phyloP scores from a whole-genome alignment of 495 filamentous ascomycete species.

The Elaphomyces granulatus region DNA sequence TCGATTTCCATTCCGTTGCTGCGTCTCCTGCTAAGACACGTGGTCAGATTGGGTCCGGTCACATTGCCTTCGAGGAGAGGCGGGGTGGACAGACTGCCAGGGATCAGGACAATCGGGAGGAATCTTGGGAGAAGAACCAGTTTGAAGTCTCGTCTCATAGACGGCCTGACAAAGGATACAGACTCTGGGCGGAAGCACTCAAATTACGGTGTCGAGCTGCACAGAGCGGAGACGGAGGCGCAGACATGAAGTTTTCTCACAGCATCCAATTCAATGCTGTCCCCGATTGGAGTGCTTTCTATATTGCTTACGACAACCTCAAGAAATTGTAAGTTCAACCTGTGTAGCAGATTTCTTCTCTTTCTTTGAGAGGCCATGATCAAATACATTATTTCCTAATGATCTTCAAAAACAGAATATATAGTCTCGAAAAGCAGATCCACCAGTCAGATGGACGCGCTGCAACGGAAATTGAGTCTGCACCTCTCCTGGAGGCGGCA shows the following conservation, averaged over 20 bases:
- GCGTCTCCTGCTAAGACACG: not conserved
- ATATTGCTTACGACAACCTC: constrained; percentile 94
- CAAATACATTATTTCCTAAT: constrained; percentile 6
- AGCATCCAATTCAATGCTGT: constrained; percentile 99
- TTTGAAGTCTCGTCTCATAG: not conserved
- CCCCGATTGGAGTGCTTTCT: constrained; percentile 95
- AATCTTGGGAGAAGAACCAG: not conserved
- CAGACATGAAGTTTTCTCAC: constrained; percentile 99
- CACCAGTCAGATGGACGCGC: constrained; percentile 35
- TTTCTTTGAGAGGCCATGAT: too few species aligned
- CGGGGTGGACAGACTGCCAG: not conserved
- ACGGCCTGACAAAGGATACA: constrained; percentile 8
- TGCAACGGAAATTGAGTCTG: constrained; percentile 58
- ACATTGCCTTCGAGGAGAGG: not conserved
- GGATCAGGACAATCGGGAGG: not conserved
- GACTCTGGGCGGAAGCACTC: constrained; percentile 30
- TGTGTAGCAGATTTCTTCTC: not conserved
- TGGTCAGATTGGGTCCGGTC: not conserved
- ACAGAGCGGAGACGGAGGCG: constrained; percentile 22
- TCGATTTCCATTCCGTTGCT: constrained; percentile 19
- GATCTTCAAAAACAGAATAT: constrained; percentile 51
- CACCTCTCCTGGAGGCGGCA: constrained; percentile 54
- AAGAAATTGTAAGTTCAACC: constrained; percentile 75
- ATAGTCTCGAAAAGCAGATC: constrained; percentile 70
- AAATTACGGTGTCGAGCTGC: constrained; percentile 13